Percentiles rank a stretch among this genome's conserved stretches.
These are phyloP conservation scores for Amaranthus cruentus DNA, from an alignment of 148 eudicot genomes.

Conservation along the genomic window DNA sequence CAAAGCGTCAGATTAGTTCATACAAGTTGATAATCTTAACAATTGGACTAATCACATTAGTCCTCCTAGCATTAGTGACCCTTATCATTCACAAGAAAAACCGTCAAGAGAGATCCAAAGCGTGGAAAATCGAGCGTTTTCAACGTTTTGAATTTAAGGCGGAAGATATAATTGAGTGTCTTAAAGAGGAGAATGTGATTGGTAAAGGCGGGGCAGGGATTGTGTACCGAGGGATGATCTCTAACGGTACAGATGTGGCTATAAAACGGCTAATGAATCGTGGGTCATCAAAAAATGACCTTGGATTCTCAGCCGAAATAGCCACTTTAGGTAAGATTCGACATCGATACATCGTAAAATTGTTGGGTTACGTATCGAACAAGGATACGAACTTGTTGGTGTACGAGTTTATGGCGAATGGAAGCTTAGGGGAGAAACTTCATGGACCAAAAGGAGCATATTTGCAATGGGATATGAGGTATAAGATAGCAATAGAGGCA, in stretches of 20 bases:
- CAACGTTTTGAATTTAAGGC: slow-evolving; percentile 64
- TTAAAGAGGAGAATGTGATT: slow-evolving; percentile 76
- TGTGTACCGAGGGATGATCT: slow-evolving; percentile 80
- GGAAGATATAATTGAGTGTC: slow-evolving; percentile 59
- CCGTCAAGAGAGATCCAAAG: slow-evolving; percentile 39
- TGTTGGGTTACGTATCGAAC: slow-evolving; percentile 77
- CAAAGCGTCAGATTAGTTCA: slow-evolving; percentile 18
- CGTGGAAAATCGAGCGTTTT: slow-evolving; percentile 79
- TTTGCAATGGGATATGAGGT: slow-evolving; percentile 83
- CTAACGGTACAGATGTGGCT: slow-evolving; percentile 63
- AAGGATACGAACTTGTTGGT: slow-evolving; percentile 64
- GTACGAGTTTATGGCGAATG: slow-evolving; percentile 89
- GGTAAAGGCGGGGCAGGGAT: slow-evolving; percentile 94
- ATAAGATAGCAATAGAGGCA: slow-evolving; percentile 75
- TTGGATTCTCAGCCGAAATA: slow-evolving; percentile 78
- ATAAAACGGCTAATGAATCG: slow-evolving; percentile 56
- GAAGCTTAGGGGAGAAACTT: slow-evolving; percentile 88
- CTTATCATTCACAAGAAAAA: slow-evolving; percentile 27
- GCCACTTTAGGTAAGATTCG: slow-evolving; percentile 68
- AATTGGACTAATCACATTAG: slow-evolving; percentile 24
- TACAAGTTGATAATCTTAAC: slow-evolving; percentile 30
- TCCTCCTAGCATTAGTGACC: slow-evolving; percentile 27
- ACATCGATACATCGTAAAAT: slow-evolving; percentile 71
- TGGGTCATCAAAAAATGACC: slow-evolving; percentile 34
- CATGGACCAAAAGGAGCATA: slow-evolving; percentile 75